Evolutionary conservation across 2,329 filamentous ascomycete genomes (phyloP).

Genomic region (Penicillium hesseltinei): DNA sequence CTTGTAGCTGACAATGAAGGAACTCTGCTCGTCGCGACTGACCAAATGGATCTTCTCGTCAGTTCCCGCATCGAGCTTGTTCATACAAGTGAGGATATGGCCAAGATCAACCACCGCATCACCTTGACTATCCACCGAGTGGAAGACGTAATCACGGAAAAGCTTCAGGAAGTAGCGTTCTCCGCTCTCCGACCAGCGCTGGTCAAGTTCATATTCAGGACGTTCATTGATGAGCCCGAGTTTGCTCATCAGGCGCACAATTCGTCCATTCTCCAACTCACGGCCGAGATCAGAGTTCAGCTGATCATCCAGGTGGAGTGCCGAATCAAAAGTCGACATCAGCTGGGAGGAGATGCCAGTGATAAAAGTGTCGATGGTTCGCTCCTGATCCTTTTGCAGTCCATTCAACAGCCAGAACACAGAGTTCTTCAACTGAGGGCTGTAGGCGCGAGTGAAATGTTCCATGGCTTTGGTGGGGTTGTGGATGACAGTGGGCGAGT

Average conservation of each 20-base stretch:
- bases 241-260: slow-evolving; percentile 78
- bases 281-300: slow-evolving; percentile 68
- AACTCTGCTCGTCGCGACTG: slow-evolving; percentile 85
- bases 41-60: slow-evolving; percentile 84
- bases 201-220: slow-evolving; percentile 75
- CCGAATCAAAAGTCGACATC: slow-evolving; percentile 70
- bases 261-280: slow-evolving; percentile 85
- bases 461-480: slow-evolving; percentile 72
- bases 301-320: slow-evolving; percentile 75
- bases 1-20: slow-evolving; percentile 84
- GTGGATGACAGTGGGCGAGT: slow-evolving; percentile 57
- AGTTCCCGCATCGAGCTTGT: slow-evolving; percentile 85
- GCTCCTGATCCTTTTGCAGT: slow-evolving; percentile 61
- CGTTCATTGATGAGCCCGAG: slow-evolving; percentile 86
- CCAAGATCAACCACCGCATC: slow-evolving; percentile 81
- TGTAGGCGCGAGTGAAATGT: slow-evolving; percentile 73
- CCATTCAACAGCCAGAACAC: slow-evolving; percentile 78
- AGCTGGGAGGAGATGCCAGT: slow-evolving; percentile 75
- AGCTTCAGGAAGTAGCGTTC: slow-evolving; percentile 91
- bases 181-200: slow-evolving; percentile 85
- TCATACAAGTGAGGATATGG: slow-evolving; percentile 81
- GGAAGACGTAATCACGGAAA: slow-evolving; percentile 96
- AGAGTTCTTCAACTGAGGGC: slow-evolving; percentile 72
- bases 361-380: slow-evolving; percentile 72
- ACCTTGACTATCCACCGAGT: slow-evolving; percentile 84